Evolutionary conservation across 371 early-diverging fungal species (phyloP), one percentile per base, ranked within the genome.

Genomic region (Rhizopus microsporus): DNA sequence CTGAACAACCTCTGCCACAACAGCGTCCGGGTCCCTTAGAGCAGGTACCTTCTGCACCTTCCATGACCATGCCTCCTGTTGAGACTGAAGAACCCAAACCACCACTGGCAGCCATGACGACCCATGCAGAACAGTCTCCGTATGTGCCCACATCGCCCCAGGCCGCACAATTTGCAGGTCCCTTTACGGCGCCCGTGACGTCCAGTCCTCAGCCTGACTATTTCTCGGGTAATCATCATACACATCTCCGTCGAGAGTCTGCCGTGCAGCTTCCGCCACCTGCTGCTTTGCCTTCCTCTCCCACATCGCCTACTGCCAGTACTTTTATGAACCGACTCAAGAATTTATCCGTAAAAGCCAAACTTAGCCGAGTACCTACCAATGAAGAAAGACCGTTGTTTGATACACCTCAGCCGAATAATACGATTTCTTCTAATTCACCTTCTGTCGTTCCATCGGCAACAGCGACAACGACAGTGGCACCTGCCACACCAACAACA

Each of bases 321-420:
- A 82, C 69, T 3, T 80, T 83, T 43, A 83, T 85, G 76, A 78
- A 83, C 29, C 57, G 81, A 35, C 54, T 85, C 16, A 82, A 80
- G 29, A 77, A 74, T 32, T 46, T 73, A 8, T 82, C 82, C 34
- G 80, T 78, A 0, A 85, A 83, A 37, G 69, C 75, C 4, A 85
- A 80, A 51, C 32, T 80, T 29, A 64, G 75, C 1, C 68, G 79
- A 15, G 59, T 74, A 9, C 77, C 78, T 8, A 74, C 75, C 42
- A 65, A 65, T 31, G 82, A 81, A 46, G 70, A 72, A 2, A 2
- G 29, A 46, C 29, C 46, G 7, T 3, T 29, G 5, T 7, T 46
- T 29, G 39, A 51, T 16, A 47, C 37, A 17, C 35, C 37, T 31
- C 44, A 46, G 16, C 57, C 16, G 10, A 46, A 29, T 23, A 29